Evolutionary conservation across 2,329 filamentous ascomycete genomes (phyloP), one percentile per base, ranked within the genome.

Genomic region (Penicillium brasilianum): DNA sequence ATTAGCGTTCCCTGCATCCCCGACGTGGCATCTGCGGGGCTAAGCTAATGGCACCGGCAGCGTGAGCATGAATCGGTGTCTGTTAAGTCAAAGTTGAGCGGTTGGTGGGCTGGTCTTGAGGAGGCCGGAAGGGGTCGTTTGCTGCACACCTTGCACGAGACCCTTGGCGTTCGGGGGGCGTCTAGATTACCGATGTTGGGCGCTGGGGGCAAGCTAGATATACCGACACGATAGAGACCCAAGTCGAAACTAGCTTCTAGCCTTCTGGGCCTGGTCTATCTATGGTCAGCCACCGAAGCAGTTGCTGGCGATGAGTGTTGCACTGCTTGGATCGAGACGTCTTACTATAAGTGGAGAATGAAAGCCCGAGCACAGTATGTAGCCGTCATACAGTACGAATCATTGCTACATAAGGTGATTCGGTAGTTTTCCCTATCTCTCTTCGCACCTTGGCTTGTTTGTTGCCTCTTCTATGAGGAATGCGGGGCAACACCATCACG

Each of bases 11-110:
- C 20, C 13, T 41, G 51, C 34, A 28, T 16, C 36, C 32, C 25
- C 25, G 52, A 54, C 52, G 52, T 54, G 52, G 36, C 52, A 54
- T 6, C 37, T 43, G 22, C 25, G 28, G 52, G n/a, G 36, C 22
- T 41, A 25, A 28, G 32, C n/a, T n/a, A n/a, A n/a, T 25, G 52
- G 11, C 34, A n/a, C 16, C 34, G n/a, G 22, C 32, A 18, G 49
- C 7, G 18, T 14, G 30, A 37, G n/a, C 22, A 51, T 34, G n/a
- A 34, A 11, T 16, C 14, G 9, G 30, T 14, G 25, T 34, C 30
- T 14, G 13, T 50, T 34, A 10, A 43, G 39, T 43, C 39, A 20
- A 13, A 20, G 18, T 50, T 20, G n/a, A 34, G 28, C 48, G 30
- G 18, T 50, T 18, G 30, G n/a, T 13, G 9, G 28, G 30, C 18